Conservation (phyloP, 495 filamentous ascomycete genomes). For the Sporormia fimetaria region DNA sequence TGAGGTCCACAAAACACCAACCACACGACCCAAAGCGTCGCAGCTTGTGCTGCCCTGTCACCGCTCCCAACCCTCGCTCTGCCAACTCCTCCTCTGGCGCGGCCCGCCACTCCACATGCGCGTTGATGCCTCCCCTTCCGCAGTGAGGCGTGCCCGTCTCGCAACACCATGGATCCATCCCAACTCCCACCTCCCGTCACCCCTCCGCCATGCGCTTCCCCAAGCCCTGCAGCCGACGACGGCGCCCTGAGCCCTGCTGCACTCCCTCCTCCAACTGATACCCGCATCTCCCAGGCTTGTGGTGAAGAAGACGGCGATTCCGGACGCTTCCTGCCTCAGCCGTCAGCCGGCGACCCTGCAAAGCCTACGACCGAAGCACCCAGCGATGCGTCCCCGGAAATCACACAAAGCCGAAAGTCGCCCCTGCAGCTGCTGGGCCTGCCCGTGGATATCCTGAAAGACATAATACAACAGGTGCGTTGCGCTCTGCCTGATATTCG, state of each 20-base stretch:
- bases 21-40: too few species aligned
- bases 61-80: background rate
- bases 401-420: slow-evolving; percentile 31
- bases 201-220: slow-evolving; percentile 10
- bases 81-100: slow-evolving; percentile 1
- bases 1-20: too few species aligned
- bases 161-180: slow-evolving; percentile 24
- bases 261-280: slow-evolving; percentile 8
- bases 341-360: background rate
- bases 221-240: slow-evolving; percentile 13
- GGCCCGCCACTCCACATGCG: slow-evolving; percentile 10
- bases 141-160: slow-evolving; percentile 21
- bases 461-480: slow-evolving; percentile 79
- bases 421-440: slow-evolving; percentile 57
- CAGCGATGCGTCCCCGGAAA: slow-evolving; percentile 23
- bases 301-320: background rate
- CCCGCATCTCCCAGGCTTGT: background rate
- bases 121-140: slow-evolving; percentile 16
- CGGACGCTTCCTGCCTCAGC: slow-evolving; percentile 1
- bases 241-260: slow-evolving; percentile 4
- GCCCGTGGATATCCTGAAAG: slow-evolving; percentile 73
- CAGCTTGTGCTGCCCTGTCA: too few species aligned
- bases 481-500: background rate
- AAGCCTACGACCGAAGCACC: slow-evolving; percentile 1
- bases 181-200: slow-evolving; percentile 12